Percentiles rank a stretch among this genome's conserved stretches.
Conservation (phyloP, 1,139 yeast genomes). For the Yamadazyma aaseri region DNA sequence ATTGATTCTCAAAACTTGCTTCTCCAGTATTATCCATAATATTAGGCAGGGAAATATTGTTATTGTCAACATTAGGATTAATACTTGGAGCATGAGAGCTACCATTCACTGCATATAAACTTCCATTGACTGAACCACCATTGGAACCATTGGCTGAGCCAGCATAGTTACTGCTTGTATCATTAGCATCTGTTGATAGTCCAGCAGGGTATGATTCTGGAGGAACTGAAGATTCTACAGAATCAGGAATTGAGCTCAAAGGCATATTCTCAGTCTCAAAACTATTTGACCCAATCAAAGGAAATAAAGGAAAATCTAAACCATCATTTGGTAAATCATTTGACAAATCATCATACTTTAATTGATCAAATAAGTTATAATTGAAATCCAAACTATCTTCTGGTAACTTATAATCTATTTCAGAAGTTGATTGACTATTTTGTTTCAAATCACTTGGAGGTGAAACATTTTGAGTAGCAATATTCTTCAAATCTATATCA, state of each 20-base stretch:
- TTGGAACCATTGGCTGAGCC: background rate
- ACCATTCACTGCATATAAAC: background rate
- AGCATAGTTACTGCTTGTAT: background rate
- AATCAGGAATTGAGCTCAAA: slow-evolving; percentile 28
- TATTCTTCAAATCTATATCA: too few species aligned
- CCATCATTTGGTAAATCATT: slow-evolving; percentile 3
- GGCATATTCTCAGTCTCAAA: slow-evolving; percentile 42
- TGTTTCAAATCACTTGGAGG: background rate
- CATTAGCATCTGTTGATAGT: background rate
- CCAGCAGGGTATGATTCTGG: slow-evolving; percentile 2
- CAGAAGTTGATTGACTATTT: background rate
- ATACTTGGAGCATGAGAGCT: background rate
- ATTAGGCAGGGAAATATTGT: background rate
- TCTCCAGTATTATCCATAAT: background rate
- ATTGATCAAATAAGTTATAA: slow-evolving; percentile 8
- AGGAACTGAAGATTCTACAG: slow-evolving; percentile 7
- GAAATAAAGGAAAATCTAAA: slow-evolving; percentile 48
- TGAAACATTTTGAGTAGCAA: too few species aligned
- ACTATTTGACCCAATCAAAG: slow-evolving; percentile 47
- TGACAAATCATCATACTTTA: slow-evolving; percentile 4
- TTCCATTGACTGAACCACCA: background rate
- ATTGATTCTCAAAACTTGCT: background rate
- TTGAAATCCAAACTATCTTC: slow-evolving; percentile 8
- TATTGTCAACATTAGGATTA: background rate
- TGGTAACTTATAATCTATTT: background rate